Percentiles rank a stretch among this genome's conserved stretches.
Conservation (phyloP, 805 yeast species). For the Suhomyces xylopsoci region DNA sequence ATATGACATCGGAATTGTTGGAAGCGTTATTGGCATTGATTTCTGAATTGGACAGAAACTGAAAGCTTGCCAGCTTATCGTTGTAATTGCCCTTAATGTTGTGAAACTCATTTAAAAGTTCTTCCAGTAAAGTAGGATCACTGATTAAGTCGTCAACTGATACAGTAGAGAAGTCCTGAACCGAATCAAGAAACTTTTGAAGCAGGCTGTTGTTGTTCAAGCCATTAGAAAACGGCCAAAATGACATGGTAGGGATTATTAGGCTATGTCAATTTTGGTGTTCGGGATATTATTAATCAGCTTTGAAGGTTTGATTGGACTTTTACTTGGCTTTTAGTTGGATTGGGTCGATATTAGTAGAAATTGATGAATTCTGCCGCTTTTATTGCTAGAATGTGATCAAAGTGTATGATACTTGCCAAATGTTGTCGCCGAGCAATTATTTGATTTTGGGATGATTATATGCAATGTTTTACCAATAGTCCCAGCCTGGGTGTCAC, state of each 20-base stretch:
- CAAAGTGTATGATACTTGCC: neutral
- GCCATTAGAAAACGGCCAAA: slow-evolving; percentile 44
- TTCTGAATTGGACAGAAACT: slow-evolving; percentile 21
- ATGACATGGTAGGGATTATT: slow-evolving; percentile 27
- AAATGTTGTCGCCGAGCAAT: neutral
- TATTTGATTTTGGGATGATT: neutral
- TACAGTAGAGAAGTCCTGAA: slow-evolving; percentile 29
- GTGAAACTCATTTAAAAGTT: slow-evolving; percentile 36
- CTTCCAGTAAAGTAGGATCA: slow-evolving; percentile 34
- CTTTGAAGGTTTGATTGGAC: neutral
- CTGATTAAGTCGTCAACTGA: slow-evolving; percentile 32
- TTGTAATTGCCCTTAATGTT: slow-evolving; percentile 35
- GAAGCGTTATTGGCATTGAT: slow-evolving; percentile 3
- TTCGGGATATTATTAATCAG: neutral
- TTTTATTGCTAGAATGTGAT: neutral
- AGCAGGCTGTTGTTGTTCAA: slow-evolving; percentile 35
- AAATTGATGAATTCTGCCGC: neutral
- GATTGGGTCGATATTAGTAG: neutral
- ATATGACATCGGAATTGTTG: slow-evolving; percentile 26
- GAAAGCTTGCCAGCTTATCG: slow-evolving; percentile 24
- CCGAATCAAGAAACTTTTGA: slow-evolving; percentile 39
- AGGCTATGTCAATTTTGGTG: neutral
- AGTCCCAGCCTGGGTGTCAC: neutral
- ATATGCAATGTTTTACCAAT: neutral
- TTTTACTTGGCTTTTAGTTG: neutral